Percentiles rank a stretch among this genome's conserved stretches.
These are phyloP conservation scores for Daldinia caldariorum DNA, from an alignment of 495 filamentous ascomycete genomes.

Conservation along the genomic window DNA sequence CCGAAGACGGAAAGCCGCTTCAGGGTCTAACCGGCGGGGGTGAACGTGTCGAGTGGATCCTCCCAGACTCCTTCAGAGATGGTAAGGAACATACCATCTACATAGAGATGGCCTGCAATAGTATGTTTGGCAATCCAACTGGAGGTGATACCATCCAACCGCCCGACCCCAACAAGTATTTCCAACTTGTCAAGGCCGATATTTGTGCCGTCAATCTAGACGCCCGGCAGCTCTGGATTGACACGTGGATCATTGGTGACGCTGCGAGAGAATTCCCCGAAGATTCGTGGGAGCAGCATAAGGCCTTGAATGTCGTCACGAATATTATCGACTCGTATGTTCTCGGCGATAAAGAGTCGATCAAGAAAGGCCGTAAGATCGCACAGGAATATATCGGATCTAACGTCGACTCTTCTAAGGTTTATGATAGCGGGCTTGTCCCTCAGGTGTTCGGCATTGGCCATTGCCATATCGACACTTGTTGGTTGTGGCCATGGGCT, in stretches of 20 bases:
- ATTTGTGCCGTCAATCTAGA: constrained; percentile 90
- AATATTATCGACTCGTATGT: constrained; percentile 90
- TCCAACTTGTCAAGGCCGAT: constrained; percentile 77
- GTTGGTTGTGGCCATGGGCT: constrained; percentile 99
- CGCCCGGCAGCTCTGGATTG: constrained; percentile 82
- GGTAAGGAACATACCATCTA: constrained; percentile 89
- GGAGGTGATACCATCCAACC: constrained; percentile 90
- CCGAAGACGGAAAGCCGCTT: constrained; percentile 83
- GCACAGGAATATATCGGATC: constrained; percentile 83
- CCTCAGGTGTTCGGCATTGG: constrained; percentile 88
- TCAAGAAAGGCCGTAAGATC: constrained; percentile 80
- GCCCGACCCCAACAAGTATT: constrained; percentile 83
- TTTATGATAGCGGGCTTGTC: constrained; percentile 78
- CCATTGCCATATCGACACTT: constrained; percentile 97
- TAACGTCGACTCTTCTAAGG: constrained; percentile 80
- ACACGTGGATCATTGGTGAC: constrained; percentile 96
- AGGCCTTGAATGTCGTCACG: constrained; percentile 83
- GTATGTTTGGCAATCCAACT: constrained; percentile 94
- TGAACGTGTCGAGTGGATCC: constrained; percentile 88
- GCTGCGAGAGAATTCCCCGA: constrained; percentile 81
- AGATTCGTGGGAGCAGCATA: constrained; percentile 85
- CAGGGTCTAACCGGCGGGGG: constrained; percentile 94
- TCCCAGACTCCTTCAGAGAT: constrained; percentile 81
- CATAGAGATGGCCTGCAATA: constrained; percentile 98
- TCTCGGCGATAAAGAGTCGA: constrained; percentile 77